These are phyloP conservation scores for Penicillium fimorum DNA, from an alignment of 495 filamentous ascomycete species.

Conservation along the genomic window DNA sequence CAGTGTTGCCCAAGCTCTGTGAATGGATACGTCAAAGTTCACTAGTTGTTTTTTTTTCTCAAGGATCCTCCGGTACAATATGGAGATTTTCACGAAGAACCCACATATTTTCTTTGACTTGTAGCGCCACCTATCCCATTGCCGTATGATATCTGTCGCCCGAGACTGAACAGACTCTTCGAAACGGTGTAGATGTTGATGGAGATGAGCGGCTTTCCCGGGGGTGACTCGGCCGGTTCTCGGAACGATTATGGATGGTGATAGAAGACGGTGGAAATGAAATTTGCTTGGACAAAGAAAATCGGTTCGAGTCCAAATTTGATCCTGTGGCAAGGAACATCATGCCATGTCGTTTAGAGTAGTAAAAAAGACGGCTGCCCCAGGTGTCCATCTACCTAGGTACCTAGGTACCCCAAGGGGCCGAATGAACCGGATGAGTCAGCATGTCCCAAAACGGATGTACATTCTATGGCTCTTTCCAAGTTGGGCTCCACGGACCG, in stretches of 20 bases:
- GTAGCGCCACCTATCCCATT: not conserved
- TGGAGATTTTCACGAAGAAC: not conserved
- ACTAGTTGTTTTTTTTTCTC: not conserved
- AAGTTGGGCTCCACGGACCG: not conserved
- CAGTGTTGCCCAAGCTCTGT: not conserved
- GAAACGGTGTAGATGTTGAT: not conserved
- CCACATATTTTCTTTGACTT: no score
- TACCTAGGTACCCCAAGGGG: no score
- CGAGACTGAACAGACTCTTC: not conserved
- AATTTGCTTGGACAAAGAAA: not conserved
- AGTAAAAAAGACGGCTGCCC: not conserved
- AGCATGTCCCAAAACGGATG: not conserved
- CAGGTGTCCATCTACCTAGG: not conserved
- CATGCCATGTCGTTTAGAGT: not conserved
- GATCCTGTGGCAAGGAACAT: not conserved
- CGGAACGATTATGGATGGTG: not conserved
- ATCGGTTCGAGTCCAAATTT: not conserved
- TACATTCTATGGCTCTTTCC: not conserved
- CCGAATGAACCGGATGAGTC: not conserved
- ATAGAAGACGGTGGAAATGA: not conserved
- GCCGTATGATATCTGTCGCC: not conserved
- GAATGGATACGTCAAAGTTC: not conserved
- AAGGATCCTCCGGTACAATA: not conserved
- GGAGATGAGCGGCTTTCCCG: not conserved
- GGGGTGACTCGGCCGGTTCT: conserved; percentile 5